Conservation (phyloP, 2,329 filamentous ascomycete species). For the Beauveria medogensis region DNA sequence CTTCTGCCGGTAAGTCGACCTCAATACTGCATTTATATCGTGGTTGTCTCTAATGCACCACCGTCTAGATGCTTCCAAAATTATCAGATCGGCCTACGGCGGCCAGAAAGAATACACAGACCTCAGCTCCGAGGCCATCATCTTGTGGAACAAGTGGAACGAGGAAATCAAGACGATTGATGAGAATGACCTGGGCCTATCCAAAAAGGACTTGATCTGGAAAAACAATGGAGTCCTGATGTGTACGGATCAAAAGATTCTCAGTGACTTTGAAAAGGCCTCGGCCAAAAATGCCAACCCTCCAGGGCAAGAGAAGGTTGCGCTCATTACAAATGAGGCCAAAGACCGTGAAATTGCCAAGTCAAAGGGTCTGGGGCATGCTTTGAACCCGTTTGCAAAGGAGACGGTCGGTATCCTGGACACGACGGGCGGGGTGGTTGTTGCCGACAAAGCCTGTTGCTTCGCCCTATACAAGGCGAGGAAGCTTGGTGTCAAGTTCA, state of each 20-base stretch:
- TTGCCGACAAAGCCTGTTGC: slow-evolving; percentile 38
- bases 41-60: background rate
- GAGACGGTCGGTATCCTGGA: slow-evolving; percentile 34
- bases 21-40: background rate
- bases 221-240: slow-evolving; percentile 26
- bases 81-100: slow-evolving; percentile 31
- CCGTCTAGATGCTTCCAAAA: slow-evolving; percentile 28
- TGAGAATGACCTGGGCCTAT: background rate
- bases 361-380: slow-evolving; percentile 21
- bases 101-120: slow-evolving; percentile 36
- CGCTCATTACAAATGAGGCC: background rate
- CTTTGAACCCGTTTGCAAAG: slow-evolving; percentile 30
- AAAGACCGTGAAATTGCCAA: slow-evolving; percentile 16
- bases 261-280: background rate
- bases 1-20: slow-evolving; percentile 28
- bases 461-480: slow-evolving; percentile 35
- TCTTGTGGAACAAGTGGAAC: slow-evolving; percentile 38
- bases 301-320: background rate
- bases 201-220: slow-evolving; percentile 20
- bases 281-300: background rate
- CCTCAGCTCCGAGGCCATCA: slow-evolving; percentile 34
- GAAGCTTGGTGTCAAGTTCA: slow-evolving; percentile 31
- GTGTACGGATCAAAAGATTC: background rate
- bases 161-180: slow-evolving; percentile 28
- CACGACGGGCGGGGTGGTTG: slow-evolving; percentile 35